Evolutionary conservation across 2,329 filamentous ascomycete genomes (phyloP).

Genomic region (Sporothrix mexicana): DNA sequence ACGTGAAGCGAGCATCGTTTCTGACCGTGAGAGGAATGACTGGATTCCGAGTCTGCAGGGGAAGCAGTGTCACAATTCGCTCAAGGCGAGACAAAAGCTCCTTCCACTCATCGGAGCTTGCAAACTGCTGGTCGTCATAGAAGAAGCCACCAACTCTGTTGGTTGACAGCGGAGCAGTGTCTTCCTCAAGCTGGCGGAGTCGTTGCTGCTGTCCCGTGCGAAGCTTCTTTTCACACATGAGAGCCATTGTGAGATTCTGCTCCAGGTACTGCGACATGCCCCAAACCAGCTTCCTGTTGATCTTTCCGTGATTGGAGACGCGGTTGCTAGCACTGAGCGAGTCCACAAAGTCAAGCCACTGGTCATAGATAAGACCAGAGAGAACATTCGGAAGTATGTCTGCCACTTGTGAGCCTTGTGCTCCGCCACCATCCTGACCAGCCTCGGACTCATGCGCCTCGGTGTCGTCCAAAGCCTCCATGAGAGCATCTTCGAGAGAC

Average conservation of each 20-base stretch:
- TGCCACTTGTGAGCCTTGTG: not conserved
- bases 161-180: not conserved
- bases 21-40: not conserved
- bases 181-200: not conserved
- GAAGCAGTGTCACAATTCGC: constrained; percentile 41
- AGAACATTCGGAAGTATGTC: constrained; percentile 36
- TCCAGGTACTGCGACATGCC: constrained; percentile 45
- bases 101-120: constrained; percentile 42
- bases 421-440: not conserved
- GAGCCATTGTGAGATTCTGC: constrained; percentile 44
- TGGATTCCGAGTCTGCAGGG: constrained; percentile 33
- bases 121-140: not conserved
- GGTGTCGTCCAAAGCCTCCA: constrained; percentile 36
- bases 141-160: not conserved
- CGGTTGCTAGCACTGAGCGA: constrained; percentile 35
- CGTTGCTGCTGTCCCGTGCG: constrained; percentile 19
- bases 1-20: not conserved
- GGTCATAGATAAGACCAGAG: constrained; percentile 40
- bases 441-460: not conserved
- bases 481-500: constrained; percentile 41
- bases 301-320: not conserved
- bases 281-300: constrained; percentile 41
- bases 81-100: constrained; percentile 43
- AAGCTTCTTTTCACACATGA: constrained; percentile 23
- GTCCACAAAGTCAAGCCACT: constrained; percentile 50